Evolutionary conservation across 2,329 filamentous ascomycete species (phyloP).

Genomic region (Microdochium trichocladiopsis): DNA sequence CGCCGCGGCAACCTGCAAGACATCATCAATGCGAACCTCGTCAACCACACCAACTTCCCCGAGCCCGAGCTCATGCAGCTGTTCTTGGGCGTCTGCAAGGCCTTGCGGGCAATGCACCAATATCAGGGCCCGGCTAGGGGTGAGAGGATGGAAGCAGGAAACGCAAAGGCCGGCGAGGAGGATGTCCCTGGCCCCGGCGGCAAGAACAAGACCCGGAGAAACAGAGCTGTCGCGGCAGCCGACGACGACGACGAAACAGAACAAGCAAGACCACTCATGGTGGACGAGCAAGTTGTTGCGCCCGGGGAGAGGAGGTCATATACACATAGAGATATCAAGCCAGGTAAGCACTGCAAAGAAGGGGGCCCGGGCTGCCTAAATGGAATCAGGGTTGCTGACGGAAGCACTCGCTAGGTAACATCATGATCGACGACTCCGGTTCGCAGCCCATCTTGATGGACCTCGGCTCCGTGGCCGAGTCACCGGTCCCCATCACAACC

Average conservation of each 20-base stretch:
- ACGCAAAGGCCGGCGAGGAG: slow-evolving; percentile 31
- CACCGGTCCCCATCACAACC: slow-evolving; percentile 82
- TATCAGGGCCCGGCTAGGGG: slow-evolving; percentile 53
- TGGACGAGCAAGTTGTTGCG: slow-evolving; percentile 64
- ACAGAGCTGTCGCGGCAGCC: slow-evolving; percentile 28
- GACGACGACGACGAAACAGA: slow-evolving; percentile 65
- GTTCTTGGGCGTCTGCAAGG: slow-evolving; percentile 87
- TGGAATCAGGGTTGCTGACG: slow-evolving; percentile 2
- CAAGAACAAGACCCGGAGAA: slow-evolving; percentile 29
- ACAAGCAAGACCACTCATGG: slow-evolving; percentile 79
- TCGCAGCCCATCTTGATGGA: slow-evolving; percentile 93
- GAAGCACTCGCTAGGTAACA: slow-evolving; percentile 60
- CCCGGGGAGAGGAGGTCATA: slow-evolving; percentile 71
- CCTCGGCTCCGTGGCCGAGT: slow-evolving; percentile 81
- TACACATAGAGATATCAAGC: slow-evolving; percentile 95
- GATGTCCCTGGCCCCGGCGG: slow-evolving; percentile 25
- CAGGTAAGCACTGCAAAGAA: slow-evolving; percentile 52
- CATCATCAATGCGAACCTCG: slow-evolving; percentile 95
- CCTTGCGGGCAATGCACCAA: slow-evolving; percentile 84
- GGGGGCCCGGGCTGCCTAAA: slow-evolving; percentile 2
- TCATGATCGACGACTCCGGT: slow-evolving; percentile 95
- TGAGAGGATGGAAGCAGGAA: slow-evolving; percentile 47
- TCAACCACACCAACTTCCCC: slow-evolving; percentile 88
- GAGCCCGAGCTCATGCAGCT: slow-evolving; percentile 82
- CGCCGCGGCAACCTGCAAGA: slow-evolving; percentile 92